Evolutionary conservation across 192 early-diverging fungal species (phyloP), one percentile per base, ranked within the genome.

Genomic region (Mycoemilia scoparia): DNA sequence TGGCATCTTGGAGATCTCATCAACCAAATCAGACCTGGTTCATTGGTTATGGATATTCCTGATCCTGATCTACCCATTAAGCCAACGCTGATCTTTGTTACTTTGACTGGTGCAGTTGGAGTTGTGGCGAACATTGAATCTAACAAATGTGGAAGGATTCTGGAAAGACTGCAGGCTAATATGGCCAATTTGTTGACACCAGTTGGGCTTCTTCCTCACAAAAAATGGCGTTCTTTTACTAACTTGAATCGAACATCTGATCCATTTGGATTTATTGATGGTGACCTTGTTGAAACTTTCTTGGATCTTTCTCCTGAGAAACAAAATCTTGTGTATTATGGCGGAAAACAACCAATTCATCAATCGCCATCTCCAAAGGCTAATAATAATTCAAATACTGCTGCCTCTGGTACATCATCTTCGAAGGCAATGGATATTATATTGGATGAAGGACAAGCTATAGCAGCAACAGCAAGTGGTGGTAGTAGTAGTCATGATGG

Each of bases 221-320:
- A 34, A 27, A 67, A 57, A 5, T 92, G 76, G 78, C 67, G 85
- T 9, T 41, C 45, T 1, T 84, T 71, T 39, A 39, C 27, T 16
- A 75, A 68, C 22, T 72, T 74, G 13, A 54, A 58, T 20, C 49
- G 66, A 8, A 50, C 32, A 0, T 32, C 41, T 4, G 43, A 59
- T 8, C 38, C 66, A 6, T 57, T 57, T 20, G 70, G 71, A 0
- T 79, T 82, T 38, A 49, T 97, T 25, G 89, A 97, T 49, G 92
- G 92, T 3, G 90, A 92, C 49, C 41, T 97, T 30, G 69, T 97
- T n/a, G 84, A 91, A 51, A 42, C 52, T 27, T 92, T 82, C 33
- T 38, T 87, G 34, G 80, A 86, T 36, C 46, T 89, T 39, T 38
- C 60, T 0, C 47, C 30, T 2, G 69, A 74, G 15, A 49, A 39